These are phyloP conservation scores for Claviceps digitariae DNA, from an alignment of 2,329 filamentous ascomycete genomes.

Conservation along the genomic window DNA sequence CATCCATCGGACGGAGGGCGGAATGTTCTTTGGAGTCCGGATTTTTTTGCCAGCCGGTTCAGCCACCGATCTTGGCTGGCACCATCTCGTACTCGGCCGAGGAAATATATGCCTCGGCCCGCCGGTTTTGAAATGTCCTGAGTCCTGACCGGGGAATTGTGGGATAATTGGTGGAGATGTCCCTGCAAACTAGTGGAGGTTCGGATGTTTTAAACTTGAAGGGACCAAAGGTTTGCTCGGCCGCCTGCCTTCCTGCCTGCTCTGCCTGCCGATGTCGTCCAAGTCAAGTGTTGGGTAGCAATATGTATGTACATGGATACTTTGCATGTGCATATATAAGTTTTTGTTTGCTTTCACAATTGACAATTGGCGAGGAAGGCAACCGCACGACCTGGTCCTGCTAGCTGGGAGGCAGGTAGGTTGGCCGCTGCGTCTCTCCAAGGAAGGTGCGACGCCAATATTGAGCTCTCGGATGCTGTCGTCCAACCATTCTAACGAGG, in stretches of 20 bases:
- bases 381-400: neutral
- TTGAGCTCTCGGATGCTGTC: neutral
- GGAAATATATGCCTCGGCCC: neutral
- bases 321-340: too few relatives aligned
- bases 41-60: neutral
- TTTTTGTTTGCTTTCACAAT: neutral
- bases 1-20: neutral
- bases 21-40: neutral
- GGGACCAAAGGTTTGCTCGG: neutral
- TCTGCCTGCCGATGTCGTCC: neutral
- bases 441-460: neutral
- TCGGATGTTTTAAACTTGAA: neutral
- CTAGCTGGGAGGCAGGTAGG: too few relatives aligned
- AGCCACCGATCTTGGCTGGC: neutral
- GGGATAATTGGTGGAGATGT: neutral
- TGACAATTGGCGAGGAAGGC: neutral
- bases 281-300: neutral
- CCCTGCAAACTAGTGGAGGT: neutral
- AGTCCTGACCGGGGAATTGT: neutral
- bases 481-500: neutral
- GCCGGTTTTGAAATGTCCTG: neutral
- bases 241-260: neutral
- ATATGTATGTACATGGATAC: neutral
- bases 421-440: neutral
- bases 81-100: neutral